A percentile compares a stretch with the other conserved stretches of the same genome.
Evolutionary conservation across 192 early-diverging fungal species (phyloP).

Genomic region (Blastocladiella britannica): DNA sequence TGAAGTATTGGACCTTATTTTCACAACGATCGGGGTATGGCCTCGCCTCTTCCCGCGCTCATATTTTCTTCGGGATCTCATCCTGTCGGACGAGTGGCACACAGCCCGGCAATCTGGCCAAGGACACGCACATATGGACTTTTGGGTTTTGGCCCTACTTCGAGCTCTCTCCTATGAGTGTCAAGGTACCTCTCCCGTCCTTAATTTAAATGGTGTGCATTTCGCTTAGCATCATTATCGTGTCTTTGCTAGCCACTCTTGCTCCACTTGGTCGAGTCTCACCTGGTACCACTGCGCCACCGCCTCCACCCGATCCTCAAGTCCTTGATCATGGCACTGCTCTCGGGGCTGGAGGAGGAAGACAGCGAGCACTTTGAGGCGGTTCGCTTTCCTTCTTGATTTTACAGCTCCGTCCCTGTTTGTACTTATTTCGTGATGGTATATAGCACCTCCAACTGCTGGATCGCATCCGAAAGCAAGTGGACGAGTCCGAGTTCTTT

Average conservation of each 20-base stretch:
- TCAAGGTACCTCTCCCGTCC: conserved; percentile 35
- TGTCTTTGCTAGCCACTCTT: conserved; percentile 40
- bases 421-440: not conserved
- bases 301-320: conserved; percentile 52
- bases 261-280: conserved; percentile 49
- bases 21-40: conserved; percentile 47
- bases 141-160: conserved; percentile 80
- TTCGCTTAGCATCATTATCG: not conserved
- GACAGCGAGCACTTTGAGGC: conserved; percentile 61
- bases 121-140: conserved; percentile 69
- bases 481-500: conserved; percentile 61
- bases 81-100: too few relatives aligned
- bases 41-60: too few relatives aligned
- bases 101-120: conserved; percentile 46
- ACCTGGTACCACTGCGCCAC: conserved; percentile 49
- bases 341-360: conserved; percentile 77
- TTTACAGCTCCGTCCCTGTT: not conserved
- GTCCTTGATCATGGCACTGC: conserved; percentile 53
- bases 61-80: too few relatives aligned
- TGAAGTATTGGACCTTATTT: conserved; percentile 62
- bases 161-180: conserved; percentile 53
- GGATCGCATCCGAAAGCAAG: conserved; percentile 36
- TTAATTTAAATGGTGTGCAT: not conserved
- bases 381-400: conserved; percentile 17
- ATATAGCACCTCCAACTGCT: conserved; percentile 29